Evolutionary conservation across 176 grass and related monocot genomes (phyloP), one percentile per base, ranked within the genome.

Genomic region (Oryza rufipogon): DNA sequence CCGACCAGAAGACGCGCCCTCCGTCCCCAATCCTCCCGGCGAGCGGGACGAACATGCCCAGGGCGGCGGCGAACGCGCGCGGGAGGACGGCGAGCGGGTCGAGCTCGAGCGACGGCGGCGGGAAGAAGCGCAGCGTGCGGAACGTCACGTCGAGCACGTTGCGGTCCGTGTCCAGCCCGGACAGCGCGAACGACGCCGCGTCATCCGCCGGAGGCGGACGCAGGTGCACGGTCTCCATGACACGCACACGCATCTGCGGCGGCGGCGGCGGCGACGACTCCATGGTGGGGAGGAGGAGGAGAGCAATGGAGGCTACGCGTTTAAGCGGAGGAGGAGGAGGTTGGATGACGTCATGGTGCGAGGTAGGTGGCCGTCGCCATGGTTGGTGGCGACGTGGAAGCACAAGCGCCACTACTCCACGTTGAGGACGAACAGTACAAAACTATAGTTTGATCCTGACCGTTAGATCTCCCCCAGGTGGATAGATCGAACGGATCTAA

Each of bases 41-140:
- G 47, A 97, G 73, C 1, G 88, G 85, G 8, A 54, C 71, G 71
- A 88, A 97, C 38, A 90, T 68, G 20, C 44, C 61, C 33, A 97
- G 71, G 44, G 94, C 90, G 33, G 90, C 71, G 13, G 74, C 42
- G 66, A 94, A 71, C 19, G 77, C 79, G 46, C 45, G 66, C 70
- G 83, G 88, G 63, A 96, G 77, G 74, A 64, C 81, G 20, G 49
- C 48, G 84, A 85, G 60, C 13, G 85, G 78, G 47, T 26, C 26
- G 26, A 26, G 26, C 26, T 92, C 85, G 46, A 87, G 48, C 39
- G 58, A 83, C 60, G 58, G 14, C 47, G 46, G 86, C 19, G 90
- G 84, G 85, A 74, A 87, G 88, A 89, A 76, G 48, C 92, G 92
- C 73, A 97, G 77, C 17, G 90, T 90, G 77, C 90, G 89, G 82